Percentiles rank a stretch among this genome's conserved stretches.
phyloP scores from a whole-genome alignment of 768 basidiomycete genomes.

The Boletus barrowsii region DNA sequence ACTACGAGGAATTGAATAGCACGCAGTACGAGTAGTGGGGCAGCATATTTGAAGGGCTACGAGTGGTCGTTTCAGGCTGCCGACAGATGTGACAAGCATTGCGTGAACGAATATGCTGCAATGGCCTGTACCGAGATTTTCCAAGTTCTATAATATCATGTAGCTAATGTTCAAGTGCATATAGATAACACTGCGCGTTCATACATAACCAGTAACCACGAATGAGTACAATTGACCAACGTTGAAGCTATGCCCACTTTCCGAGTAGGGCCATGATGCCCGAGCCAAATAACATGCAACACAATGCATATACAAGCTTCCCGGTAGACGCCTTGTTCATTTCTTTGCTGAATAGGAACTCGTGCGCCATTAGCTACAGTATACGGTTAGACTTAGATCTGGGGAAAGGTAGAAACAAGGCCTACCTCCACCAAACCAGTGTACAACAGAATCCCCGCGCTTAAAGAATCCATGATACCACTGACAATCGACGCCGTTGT shows the following conservation, averaged over 20 bases:
- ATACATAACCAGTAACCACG: no score
- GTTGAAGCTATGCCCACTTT: conserved; percentile 66
- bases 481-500: conserved; percentile 76
- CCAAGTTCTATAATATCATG: no score
- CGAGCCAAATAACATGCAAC: conserved; percentile 79
- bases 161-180: no score
- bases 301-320: conserved; percentile 68
- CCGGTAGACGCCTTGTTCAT: conserved; percentile 70
- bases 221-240: no score
- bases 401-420: neutral
- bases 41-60: neutral
- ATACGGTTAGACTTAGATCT: neutral
- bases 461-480: conserved; percentile 81
- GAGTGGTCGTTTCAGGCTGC: neutral
- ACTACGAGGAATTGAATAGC: neutral
- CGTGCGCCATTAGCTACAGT: conserved; percentile 81
- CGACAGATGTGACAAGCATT: no score
- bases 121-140: no score
- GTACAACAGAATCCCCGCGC: conserved; percentile 85
- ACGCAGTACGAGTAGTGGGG: neutral
- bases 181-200: no score
- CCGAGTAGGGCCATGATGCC: conserved; percentile 91
- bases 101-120: no score
- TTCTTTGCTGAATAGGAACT: conserved; percentile 87
- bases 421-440: conserved; percentile 81